Percentiles rank a stretch among this genome's conserved stretches.
phyloP scores from a whole-genome alignment of 106 monocot species.

The Dendrobium chrysotoxum region DNA sequence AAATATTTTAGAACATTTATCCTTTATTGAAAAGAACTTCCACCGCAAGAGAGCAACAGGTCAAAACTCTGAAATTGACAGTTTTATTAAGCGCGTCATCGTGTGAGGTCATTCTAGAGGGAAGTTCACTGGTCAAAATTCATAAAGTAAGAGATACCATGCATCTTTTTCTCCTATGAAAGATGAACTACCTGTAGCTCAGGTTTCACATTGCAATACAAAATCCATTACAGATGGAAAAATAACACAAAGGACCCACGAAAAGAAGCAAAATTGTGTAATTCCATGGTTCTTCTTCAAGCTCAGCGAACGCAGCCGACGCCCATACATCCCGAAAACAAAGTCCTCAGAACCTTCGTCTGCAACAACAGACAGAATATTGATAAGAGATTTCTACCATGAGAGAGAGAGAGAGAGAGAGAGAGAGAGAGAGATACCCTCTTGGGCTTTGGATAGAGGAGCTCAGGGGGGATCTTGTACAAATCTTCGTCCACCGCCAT shows the following conservation, averaged over 20 bases:
- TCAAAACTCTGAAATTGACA: too few relatives aligned
- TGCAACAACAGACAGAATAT: background rate
- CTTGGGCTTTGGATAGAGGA: conserved; percentile 27
- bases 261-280: background rate
- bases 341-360: conserved; percentile 19
- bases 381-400: background rate
- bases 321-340: conserved; percentile 24
- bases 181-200: too few relatives aligned
- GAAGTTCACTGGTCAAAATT: too few relatives aligned
- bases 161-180: too few relatives aligned
- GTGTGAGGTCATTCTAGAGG: too few relatives aligned
- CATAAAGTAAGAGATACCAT: too few relatives aligned
- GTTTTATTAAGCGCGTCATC: too few relatives aligned
- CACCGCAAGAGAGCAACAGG: too few relatives aligned
- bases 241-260: background rate
- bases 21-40: too few relatives aligned
- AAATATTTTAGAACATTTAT: too few relatives aligned
- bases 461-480: conserved; percentile 40
- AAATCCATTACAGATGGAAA: background rate
- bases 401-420: background rate
- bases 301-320: conserved; percentile 23
- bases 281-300: background rate
- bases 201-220: background rate
- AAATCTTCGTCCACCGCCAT: conserved; percentile 40
- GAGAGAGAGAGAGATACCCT: conserved; percentile 7